Evolutionary conservation across 1,284 basidiomycete species (phyloP).

Genomic region (Ganoderma multipileum): DNA sequence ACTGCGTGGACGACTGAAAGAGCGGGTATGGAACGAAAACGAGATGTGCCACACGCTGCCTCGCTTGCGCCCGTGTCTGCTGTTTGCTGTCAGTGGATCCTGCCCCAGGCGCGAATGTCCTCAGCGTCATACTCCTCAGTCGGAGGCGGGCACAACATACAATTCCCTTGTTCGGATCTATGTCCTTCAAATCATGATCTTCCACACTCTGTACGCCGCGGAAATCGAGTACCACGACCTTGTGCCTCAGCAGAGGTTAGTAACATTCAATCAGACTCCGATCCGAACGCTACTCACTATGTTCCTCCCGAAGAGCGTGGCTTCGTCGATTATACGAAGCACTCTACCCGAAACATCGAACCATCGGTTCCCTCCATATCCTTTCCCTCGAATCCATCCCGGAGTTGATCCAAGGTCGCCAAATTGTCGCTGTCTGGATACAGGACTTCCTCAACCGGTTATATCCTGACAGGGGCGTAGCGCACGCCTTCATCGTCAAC

Average conservation of each 20-base stretch:
- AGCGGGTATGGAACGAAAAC: conserved; percentile 45
- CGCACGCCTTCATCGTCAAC: conserved; percentile 13
- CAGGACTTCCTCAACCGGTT: conserved; percentile 43
- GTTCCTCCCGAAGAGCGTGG: conserved; percentile 27
- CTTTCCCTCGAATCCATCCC: conserved; percentile 45
- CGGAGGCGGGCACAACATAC: conserved; percentile 45
- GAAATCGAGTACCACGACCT: conserved; percentile 20
- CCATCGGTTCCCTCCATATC: conserved; percentile 37
- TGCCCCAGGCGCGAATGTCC: conserved; percentile 49
- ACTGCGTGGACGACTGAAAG: conserved; percentile 40
- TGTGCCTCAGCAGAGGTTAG: conserved; percentile 15
- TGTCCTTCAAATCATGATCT: conserved; percentile 56
- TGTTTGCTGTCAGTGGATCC: conserved; percentile 38
- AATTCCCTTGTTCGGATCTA: conserved; percentile 51
- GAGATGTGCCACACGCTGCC: conserved; percentile 39
- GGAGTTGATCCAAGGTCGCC: conserved; percentile 42
- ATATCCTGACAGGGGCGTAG: conserved; percentile 6
- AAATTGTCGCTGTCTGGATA: conserved; percentile 50
- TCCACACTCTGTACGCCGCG: conserved; percentile 43
- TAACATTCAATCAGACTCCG: too few relatives aligned
- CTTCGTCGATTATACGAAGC: conserved; percentile 35
- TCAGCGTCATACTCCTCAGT: conserved; percentile 43
- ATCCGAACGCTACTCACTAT: background rate
- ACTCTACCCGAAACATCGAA: conserved; percentile 30
- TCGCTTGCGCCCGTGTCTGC: conserved; percentile 51